phyloP scores from a whole-genome alignment of 2,329 filamentous ascomycete species.

The Ascochyta rabiei region DNA sequence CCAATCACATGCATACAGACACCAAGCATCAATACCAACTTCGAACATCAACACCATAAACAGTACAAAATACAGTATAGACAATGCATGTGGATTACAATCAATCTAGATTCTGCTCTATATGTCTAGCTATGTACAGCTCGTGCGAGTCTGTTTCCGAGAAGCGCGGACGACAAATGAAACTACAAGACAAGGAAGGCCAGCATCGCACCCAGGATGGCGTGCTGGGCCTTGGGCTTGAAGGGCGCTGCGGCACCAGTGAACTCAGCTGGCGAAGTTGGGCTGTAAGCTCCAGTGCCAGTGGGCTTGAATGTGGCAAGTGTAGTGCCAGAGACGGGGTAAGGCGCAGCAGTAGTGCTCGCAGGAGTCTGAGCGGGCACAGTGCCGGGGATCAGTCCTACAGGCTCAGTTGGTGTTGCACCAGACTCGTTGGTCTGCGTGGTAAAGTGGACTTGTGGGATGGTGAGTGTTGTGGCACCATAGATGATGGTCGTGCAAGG shows the following conservation, averaged over 20 bases:
- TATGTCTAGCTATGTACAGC: background rate
- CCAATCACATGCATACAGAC: conserved; percentile 1
- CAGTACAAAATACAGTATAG: background rate
- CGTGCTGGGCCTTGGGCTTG: conserved; percentile 27
- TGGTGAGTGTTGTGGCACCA: conserved; percentile 52
- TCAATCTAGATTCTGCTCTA: background rate
- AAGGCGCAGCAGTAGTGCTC: conserved; percentile 25
- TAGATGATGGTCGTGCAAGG: conserved; percentile 52
- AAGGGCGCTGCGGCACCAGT: conserved; percentile 43
- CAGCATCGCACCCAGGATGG: conserved; percentile 37
- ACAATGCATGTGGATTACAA: conserved; percentile 2
- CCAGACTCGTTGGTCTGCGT: conserved; percentile 43
- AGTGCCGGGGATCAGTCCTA: conserved; percentile 46
- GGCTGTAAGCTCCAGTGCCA: conserved; percentile 31
- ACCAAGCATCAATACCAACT: background rate
- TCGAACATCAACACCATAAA: background rate
- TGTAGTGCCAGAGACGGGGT: conserved; percentile 36
- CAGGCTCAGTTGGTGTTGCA: conserved; percentile 35
- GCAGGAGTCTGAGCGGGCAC: conserved; percentile 41
- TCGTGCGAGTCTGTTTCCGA: background rate
- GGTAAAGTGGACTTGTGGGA: conserved; percentile 54
- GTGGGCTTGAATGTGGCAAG: conserved; percentile 25
- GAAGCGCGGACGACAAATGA: background rate
- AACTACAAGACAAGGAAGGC: conserved; percentile 44
- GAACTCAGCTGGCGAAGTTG: conserved; percentile 36